Base-by-base conservation (phyloP, 805 yeast genomes). In the Hanseniaspora clermontiae region DNA sequence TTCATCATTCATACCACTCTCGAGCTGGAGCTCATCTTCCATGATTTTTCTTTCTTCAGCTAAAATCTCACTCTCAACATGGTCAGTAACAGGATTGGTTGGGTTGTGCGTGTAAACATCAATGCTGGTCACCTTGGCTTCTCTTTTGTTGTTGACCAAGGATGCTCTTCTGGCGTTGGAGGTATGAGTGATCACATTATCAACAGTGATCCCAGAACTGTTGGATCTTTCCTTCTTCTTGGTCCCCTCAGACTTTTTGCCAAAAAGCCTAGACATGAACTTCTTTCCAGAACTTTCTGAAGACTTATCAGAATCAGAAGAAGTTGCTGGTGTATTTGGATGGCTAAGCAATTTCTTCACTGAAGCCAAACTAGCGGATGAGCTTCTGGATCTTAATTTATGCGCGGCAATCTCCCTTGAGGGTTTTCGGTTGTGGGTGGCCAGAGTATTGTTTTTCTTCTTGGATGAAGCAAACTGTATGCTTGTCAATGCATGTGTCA, bases 11-110 rank as follows among this genome's bases (percentile, higher is more conserved):
- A 57, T 60, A 6, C 51, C 65, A 7, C 60, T 58, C 15, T 61
- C 64, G 9, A 60, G 58, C 20, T 60, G 62, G 5, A 53, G 56
- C 10, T 57, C 60, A 15, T 60, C 65, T 24, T 59, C 61, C 11
- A 45, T 45, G 15, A 53, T 53, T 10, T 37, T 17, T 53, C 57
- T 53, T 12, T 55, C 58, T 19, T 56, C 59, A n/a, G 57, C 61
- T 10, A 58, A 59, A 15, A 43, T 49, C 2, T 53, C 53, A 11
- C 54, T 24, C 32, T 53, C 57, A 2, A 29, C 36, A 1, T 49
- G n/a, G n/a, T 53, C 57, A 9, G 14, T 6, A 2, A 20, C 40
- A 1, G 42, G 43, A 24, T 32, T 46, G 10, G 47, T 37, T 5
- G 56, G 45, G 3, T 40, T 29, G 2, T 37, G 36, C 5, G 31